phyloP scores from a whole-genome alignment of 2,329 filamentous ascomycete genomes.

The Fusarium illudens region DNA sequence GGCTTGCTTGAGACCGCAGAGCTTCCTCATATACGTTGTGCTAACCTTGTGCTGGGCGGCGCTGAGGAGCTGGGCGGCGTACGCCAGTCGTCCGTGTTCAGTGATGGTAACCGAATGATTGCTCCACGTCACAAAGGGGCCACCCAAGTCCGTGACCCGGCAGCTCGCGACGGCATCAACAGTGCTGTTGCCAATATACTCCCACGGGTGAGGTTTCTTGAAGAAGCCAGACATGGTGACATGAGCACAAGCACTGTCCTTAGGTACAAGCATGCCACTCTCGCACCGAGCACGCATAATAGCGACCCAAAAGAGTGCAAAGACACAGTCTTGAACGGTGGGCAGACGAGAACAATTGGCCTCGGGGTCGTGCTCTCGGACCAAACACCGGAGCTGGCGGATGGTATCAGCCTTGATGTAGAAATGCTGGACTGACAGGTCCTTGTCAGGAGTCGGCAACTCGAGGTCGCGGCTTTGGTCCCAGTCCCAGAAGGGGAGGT shows the following conservation, averaged over 20 bases:
- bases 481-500: conserved; percentile 31
- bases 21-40: conserved; percentile 9
- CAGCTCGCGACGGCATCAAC: conserved; percentile 16
- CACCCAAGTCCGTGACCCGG: conserved; percentile 1
- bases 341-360: background rate
- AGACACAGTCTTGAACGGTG: conserved; percentile 21
- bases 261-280: background rate
- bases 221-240: conserved; percentile 15
- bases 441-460: background rate
- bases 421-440: conserved; percentile 5
- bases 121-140: background rate
- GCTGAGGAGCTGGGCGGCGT: conserved; percentile 3
- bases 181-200: conserved; percentile 31
- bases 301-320: conserved; percentile 29
- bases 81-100: background rate
- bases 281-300: conserved; percentile 24
- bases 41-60: conserved; percentile 5
- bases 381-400: background rate
- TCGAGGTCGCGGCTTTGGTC: background rate
- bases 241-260: conserved; percentile 1
- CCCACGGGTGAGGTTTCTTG: background rate
- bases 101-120: background rate
- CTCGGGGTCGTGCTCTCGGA: background rate
- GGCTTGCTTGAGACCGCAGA: conserved; percentile 26
- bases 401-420: background rate